phyloP scores from a whole-genome alignment of 495 filamentous ascomycete species.

The Aspergillus cavernicola region DNA sequence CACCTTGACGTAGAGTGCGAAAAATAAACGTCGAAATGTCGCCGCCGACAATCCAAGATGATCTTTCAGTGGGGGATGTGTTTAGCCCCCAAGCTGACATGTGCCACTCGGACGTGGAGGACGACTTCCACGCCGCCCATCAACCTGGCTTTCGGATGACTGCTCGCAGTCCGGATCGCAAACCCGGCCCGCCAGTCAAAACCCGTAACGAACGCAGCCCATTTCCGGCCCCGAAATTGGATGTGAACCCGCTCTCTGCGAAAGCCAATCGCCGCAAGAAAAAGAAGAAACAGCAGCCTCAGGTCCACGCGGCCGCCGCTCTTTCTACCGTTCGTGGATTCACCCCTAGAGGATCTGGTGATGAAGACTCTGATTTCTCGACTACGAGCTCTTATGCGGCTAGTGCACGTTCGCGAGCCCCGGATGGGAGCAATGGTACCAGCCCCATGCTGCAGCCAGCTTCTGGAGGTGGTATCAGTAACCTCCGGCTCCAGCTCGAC shows the following conservation, averaged over 20 bases:
- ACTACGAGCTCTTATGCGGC: constrained; percentile 43
- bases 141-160: constrained; percentile 30
- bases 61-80: constrained; percentile 44
- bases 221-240: constrained; percentile 23
- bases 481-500: constrained; percentile 72
- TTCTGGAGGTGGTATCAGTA: constrained; percentile 68
- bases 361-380: constrained; percentile 80
- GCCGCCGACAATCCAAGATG: constrained; percentile 24
- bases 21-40: constrained; percentile 10
- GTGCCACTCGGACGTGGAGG: constrained; percentile 25
- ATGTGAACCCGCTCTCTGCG: constrained; percentile 27
- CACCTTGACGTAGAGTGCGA: background rate
- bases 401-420: constrained; percentile 28
- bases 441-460: constrained; percentile 60
- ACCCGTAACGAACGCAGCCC: constrained; percentile 13
- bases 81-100: constrained; percentile 44
- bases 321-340: constrained; percentile 75
- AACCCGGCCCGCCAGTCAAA: constrained; percentile 10
- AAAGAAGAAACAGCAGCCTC: constrained; percentile 50
- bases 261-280: constrained; percentile 39
- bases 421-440: constrained; percentile 19
- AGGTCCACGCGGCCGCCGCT: constrained; percentile 53
- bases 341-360: constrained; percentile 78
- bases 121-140: constrained; percentile 22
- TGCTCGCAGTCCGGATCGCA: constrained; percentile 26